Base-by-base conservation (phyloP, 2,329 filamentous ascomycete genomes). In the Ophiostoma triangulosporum region DNA sequence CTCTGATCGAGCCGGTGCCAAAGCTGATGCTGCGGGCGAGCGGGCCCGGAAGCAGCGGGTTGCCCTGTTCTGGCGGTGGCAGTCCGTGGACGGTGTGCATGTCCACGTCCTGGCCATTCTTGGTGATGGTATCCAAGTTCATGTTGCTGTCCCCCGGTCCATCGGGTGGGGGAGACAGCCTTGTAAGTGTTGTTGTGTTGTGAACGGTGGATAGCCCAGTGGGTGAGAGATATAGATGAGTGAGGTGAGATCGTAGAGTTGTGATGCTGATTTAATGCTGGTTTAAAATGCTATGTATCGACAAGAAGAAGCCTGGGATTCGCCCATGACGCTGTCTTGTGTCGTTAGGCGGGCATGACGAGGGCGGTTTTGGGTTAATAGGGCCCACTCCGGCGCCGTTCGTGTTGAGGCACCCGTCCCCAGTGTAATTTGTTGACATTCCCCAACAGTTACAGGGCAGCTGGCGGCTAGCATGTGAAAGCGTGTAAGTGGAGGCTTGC, bases 11-110 rank as follows among this genome's bases (percentile, higher is more conserved):
- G 52, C 77, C 72, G 3, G 80, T 78, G 11, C 78, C 76, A 45
- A 83, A 66, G 59, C 78, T 82, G 53, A 84, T 72, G 27, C 73
- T 73, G 51, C 73, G 76, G 32, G 81, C 81, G 48, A 84, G 64
- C 0, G 78, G 70, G 2, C 66, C 60, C 1, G 81, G 81, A 0
- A 84, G 71, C 17, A 84, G 56, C 24, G 59, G 58, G 29, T 50
- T 48, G 22, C 56, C 58, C 33, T 40, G 22, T 20, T 57, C 56
- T 9, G 50, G 48, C 24, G 54, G 53, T 35, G 58, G 54, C 26
- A 52, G 54, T 17, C 26, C 32, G 22, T 48, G 46, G 17, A 14
- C 24, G 6, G 46, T 12, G 49, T 31, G 46, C 26, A 31, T 33
- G 29, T 31, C 45, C 14, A 2, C 24, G 26, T 48, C 29, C 6